These are phyloP conservation scores for Pseudohalonectria lignicola DNA, from an alignment of 2,329 filamentous ascomycete genomes.

Conservation along the genomic window DNA sequence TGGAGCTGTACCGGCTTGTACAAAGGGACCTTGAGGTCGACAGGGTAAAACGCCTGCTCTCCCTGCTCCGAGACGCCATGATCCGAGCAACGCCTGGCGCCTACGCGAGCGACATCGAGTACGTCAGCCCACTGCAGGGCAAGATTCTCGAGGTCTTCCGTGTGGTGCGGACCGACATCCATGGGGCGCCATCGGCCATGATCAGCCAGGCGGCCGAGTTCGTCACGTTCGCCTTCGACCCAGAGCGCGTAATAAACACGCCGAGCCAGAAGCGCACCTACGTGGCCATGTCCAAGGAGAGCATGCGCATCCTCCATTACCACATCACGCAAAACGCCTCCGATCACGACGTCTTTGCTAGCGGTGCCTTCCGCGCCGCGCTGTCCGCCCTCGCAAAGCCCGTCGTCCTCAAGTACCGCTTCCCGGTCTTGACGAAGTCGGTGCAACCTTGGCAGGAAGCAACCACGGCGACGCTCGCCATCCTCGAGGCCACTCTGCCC, in stretches of 20 bases:
- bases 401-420: conserved; percentile 71
- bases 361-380: conserved; percentile 53
- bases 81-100: conserved; percentile 55
- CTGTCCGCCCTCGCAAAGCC: conserved; percentile 58
- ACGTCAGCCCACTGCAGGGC: conserved; percentile 60
- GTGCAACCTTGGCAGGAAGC: conserved; percentile 70
- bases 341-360: conserved; percentile 58
- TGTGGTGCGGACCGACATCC: conserved; percentile 54
- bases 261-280: conserved; percentile 57
- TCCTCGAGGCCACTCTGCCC: conserved; percentile 56
- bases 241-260: conserved; percentile 11
- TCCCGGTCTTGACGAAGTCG: conserved; percentile 59
- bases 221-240: conserved; percentile 55
- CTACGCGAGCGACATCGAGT: conserved; percentile 64
- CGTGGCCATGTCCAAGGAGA: conserved; percentile 76
- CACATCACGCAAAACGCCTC: conserved; percentile 48
- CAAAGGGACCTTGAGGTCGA: conserved; percentile 50
- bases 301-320: conserved; percentile 58
- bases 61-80: conserved; percentile 60
- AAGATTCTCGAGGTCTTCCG: conserved; percentile 58
- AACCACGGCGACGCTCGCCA: conserved; percentile 56
- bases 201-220: conserved; percentile 61
- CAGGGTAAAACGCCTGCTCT: conserved; percentile 56
- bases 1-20: conserved; percentile 69
- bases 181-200: conserved; percentile 56